Conservation (phyloP, 140 eudicot species). For the Senecio squalidus region DNA sequence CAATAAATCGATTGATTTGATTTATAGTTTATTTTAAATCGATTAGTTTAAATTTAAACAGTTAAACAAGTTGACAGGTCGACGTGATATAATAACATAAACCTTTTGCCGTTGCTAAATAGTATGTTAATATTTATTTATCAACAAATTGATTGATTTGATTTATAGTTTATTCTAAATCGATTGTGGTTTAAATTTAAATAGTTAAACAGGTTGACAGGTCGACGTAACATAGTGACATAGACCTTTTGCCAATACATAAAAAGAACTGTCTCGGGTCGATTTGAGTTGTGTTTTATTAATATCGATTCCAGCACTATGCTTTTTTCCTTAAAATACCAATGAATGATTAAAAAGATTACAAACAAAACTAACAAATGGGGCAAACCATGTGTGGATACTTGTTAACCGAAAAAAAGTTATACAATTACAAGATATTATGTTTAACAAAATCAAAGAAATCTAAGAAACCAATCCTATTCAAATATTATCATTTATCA, state of each 20-base stretch:
- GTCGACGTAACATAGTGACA: no score
- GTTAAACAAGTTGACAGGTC: no score
- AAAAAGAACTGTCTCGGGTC: no score
- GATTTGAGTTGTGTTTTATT: no score
- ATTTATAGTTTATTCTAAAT: neutral
- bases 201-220: no score
- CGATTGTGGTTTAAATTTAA: no score
- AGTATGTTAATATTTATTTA: neutral
- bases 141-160: neutral
- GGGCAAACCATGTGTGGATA: conserved; percentile 10
- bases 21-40: neutral
- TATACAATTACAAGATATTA: conserved; percentile 27
- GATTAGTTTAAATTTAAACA: no score
- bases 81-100: no score
- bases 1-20: neutral
- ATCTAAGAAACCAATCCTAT: conserved; percentile 27
- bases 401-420: conserved; percentile 14
- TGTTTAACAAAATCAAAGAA: conserved; percentile 9
- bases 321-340: conserved; percentile 10
- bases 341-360: conserved; percentile 2
- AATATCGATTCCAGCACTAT: no score
- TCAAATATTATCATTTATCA: conserved; percentile 28
- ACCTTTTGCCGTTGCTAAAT: neutral
- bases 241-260: no score
- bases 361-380: conserved; percentile 11